Percentiles rank a stretch among this genome's conserved stretches.
phyloP scores from a whole-genome alignment of 352 stramenopile genomes.

The Phytophthora ohioensis region DNA sequence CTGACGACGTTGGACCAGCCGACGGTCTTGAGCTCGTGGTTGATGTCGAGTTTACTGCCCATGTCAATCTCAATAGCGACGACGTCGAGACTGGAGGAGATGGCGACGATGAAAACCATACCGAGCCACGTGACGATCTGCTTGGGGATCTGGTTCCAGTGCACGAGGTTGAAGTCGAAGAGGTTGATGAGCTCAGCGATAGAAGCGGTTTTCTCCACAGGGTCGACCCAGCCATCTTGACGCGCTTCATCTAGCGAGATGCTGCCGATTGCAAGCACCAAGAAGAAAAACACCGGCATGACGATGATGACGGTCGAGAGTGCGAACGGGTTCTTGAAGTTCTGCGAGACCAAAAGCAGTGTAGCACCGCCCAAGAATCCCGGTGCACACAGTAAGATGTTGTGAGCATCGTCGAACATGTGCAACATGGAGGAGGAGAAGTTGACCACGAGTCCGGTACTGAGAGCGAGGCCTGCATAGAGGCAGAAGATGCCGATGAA shows the following conservation, averaged over 20 bases:
- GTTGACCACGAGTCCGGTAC: conserved; percentile 89
- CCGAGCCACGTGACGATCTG: conserved; percentile 91
- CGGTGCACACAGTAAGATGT: conserved; percentile 82
- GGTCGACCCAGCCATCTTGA: conserved; percentile 87
- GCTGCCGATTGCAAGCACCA: conserved; percentile 74
- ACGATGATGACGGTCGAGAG: conserved; percentile 81
- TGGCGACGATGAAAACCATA: conserved; percentile 98
- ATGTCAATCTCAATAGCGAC: conserved; percentile 97
- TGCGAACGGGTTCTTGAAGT: conserved; percentile 69
- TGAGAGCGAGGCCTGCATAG: conserved; percentile 90
- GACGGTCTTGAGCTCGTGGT: conserved; percentile 93
- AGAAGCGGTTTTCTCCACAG: conserved; percentile 55
- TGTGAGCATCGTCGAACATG: conserved; percentile 53
- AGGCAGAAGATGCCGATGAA: conserved; percentile 97
- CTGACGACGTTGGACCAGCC: conserved; percentile 96
- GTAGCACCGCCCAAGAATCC: conserved; percentile 81
- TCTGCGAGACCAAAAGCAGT: conserved; percentile 80
- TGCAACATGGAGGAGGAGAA: conserved; percentile 76
- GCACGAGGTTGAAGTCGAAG: conserved; percentile 90
- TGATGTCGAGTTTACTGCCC: conserved; percentile 93
- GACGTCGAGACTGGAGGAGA: conserved; percentile 96
- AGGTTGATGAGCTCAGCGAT: conserved; percentile 81
- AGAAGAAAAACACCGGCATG: conserved; percentile 93
- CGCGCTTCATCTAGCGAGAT: conserved; percentile 89
- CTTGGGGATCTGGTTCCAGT: conserved; percentile 88